Evolutionary conservation across 2,329 filamentous ascomycete species (phyloP).

Genomic region (Penicillium sclerotiorum): DNA sequence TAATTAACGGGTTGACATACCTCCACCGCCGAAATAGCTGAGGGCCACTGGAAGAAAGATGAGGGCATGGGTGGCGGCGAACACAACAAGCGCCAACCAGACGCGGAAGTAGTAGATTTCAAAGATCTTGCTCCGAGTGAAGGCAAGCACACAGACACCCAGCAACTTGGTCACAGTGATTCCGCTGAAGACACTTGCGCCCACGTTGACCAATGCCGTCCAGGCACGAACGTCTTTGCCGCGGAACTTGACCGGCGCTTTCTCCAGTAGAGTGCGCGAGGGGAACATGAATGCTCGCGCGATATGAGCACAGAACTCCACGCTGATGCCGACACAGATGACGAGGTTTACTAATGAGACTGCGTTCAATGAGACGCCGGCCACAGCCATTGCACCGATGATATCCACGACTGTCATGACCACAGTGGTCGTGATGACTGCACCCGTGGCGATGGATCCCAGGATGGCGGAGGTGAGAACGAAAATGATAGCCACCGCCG

Average conservation of each 20-base stretch:
- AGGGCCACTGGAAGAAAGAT: constrained; percentile 89
- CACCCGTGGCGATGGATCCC: constrained; percentile 78
- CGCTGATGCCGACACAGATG: constrained; percentile 93
- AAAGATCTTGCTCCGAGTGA: constrained; percentile 96
- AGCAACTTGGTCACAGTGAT: constrained; percentile 96
- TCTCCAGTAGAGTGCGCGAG: constrained; percentile 77
- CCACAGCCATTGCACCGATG: constrained; percentile 89
- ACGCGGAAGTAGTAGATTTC: constrained; percentile 99
- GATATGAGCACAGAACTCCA: constrained; percentile 97
- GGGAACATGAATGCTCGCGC: constrained; percentile 96
- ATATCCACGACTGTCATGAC: constrained; percentile 94
- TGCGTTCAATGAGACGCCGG: constrained; percentile 87
- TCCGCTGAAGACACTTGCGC: constrained; percentile 89
- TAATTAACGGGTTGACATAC: constrained; percentile 41
- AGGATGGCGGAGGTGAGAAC: constrained; percentile 76
- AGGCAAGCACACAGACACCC: constrained; percentile 88
- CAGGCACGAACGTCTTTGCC: constrained; percentile 84
- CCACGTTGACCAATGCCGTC: constrained; percentile 93
- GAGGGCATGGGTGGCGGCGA: constrained; percentile 84
- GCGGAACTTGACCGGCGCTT: constrained; percentile 74
- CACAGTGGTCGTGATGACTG: constrained; percentile 82
- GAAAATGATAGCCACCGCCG: constrained; percentile 84
- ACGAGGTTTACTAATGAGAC: constrained; percentile 94
- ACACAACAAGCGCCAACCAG: constrained; percentile 88
- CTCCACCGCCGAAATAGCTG: constrained; percentile 80